Percentiles rank a stretch among this genome's conserved stretches.
These are phyloP conservation scores for Spinacia oleracea DNA, from an alignment of 179 eudicot genomes.

Conservation along the genomic window DNA sequence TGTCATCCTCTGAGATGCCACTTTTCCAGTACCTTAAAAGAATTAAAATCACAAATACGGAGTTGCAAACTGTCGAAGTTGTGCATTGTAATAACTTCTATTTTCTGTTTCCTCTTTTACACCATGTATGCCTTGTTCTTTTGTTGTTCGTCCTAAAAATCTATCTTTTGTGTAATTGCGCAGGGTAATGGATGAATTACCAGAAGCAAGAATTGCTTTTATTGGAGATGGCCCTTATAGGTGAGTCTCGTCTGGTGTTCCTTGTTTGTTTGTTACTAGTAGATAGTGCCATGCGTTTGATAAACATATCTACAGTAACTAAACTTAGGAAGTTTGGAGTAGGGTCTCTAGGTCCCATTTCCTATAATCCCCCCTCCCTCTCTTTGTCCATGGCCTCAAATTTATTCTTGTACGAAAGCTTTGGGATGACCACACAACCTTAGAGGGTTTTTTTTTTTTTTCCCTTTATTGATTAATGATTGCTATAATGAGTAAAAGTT, in stretches of 20 bases:
- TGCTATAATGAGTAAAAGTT: neutral
- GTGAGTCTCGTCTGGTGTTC: conserved; percentile 34
- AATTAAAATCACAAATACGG: neutral
- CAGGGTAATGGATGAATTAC: conserved; percentile 91
- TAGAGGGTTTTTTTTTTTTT: no score
- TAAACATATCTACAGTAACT: neutral
- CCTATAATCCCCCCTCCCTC: neutral
- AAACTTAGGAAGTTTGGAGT: neutral
- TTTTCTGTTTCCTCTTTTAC: neutral
- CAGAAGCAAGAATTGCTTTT: conserved; percentile 87
- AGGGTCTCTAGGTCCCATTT: neutral
- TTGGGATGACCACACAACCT: neutral
- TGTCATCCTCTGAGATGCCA: neutral
- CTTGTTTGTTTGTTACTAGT: neutral
- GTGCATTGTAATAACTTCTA: neutral
- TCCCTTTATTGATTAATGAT: no score
- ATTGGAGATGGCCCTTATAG: conserved; percentile 97
- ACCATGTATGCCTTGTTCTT: neutral
- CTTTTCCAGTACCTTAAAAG: neutral
- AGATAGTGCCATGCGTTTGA: neutral
- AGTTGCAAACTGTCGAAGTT: neutral
- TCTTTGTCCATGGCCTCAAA: neutral
- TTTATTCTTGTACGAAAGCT: neutral
- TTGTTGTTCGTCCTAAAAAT: neutral
- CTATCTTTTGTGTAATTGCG: conserved; percentile 16